These are phyloP conservation scores for Dictyostelium purpureum DNA, from an alignment of 78 protist species.

Conservation along the genomic window DNA sequence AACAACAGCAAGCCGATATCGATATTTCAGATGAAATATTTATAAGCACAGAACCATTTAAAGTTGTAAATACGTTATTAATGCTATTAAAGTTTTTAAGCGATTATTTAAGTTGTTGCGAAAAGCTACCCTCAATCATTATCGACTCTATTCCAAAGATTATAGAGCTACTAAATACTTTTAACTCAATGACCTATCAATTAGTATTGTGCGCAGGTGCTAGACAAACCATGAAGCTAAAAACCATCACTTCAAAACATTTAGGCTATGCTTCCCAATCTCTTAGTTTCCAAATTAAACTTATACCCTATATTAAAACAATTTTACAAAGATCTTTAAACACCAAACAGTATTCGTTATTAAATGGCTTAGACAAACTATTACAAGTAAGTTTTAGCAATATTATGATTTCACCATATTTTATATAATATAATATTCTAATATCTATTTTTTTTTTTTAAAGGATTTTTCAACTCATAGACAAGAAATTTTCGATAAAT, in stretches of 20 bases:
- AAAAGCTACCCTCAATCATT: constrained; percentile 24
- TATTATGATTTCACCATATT: too few relatives aligned
- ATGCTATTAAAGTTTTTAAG: constrained; percentile 70
- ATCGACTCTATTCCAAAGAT: constrained; percentile 60
- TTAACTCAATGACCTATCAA: constrained; percentile 62
- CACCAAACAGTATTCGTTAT: constrained; percentile 31
- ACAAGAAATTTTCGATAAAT: constrained; percentile 43
- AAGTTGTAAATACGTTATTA: constrained; percentile 51
- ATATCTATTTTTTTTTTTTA: too few relatives aligned
- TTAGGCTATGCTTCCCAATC: constrained; percentile 59
- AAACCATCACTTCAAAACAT: constrained; percentile 74
- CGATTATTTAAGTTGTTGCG: constrained; percentile 44
- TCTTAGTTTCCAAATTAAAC: constrained; percentile 60
- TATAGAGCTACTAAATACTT: constrained; percentile 35
- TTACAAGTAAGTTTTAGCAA: constrained; percentile 17
- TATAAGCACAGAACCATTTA: constrained; percentile 54
- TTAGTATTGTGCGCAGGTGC: constrained; percentile 78
- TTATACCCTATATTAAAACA: constrained; percentile 46
- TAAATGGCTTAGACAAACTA: constrained; percentile 49
- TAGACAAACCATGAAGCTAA: constrained; percentile 64
- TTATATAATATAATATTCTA: too few relatives aligned
- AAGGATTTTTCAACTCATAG: constrained; percentile 53
- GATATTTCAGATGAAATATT: constrained; percentile 21
- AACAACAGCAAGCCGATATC: neutral
- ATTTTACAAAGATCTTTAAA: neutral